These are phyloP conservation scores for Brettanomyces custersianus DNA, from an alignment of 805 yeast species.

Conservation along the genomic window DNA sequence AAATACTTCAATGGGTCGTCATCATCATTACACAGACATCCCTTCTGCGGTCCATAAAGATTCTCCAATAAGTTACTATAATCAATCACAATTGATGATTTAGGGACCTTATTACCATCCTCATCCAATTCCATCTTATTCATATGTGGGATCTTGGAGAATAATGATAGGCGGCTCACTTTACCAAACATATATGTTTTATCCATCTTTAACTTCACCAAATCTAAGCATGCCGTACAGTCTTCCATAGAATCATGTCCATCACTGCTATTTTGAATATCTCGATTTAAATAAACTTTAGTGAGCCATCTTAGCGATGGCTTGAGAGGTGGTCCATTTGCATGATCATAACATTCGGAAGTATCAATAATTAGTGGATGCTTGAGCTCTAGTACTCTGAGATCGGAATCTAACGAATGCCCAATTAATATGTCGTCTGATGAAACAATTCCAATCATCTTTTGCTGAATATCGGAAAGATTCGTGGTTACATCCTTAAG, in stretches of 20 bases:
- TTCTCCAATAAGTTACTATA: constrained; percentile 8
- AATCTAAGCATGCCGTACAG: constrained; percentile 68
- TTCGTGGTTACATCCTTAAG: constrained; percentile 56
- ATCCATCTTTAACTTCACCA: constrained; percentile 58
- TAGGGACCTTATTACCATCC: constrained; percentile 19
- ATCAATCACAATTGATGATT: constrained; percentile 19
- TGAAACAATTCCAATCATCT: constrained; percentile 39
- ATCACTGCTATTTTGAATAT: constrained; percentile 53
- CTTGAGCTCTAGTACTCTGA: constrained; percentile 56
- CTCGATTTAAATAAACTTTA: constrained; percentile 39
- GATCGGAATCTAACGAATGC: constrained; percentile 82
- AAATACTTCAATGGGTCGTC: constrained; percentile 44
- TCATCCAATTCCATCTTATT: constrained; percentile 14
- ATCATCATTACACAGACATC: constrained; percentile 45
- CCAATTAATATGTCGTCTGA: constrained; percentile 68
- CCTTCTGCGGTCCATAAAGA: constrained; percentile 21
- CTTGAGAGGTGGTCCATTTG: constrained; percentile 73
- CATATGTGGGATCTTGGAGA: constrained; percentile 25
- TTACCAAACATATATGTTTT: constrained; percentile 64
- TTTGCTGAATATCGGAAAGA: constrained; percentile 55
- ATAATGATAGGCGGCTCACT: constrained; percentile 32
- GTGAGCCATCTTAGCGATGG: constrained; percentile 74
- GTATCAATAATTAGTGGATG: constrained; percentile 82
- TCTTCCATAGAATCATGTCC: constrained; percentile 91
- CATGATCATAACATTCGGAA: constrained; percentile 64